Evolutionary conservation across 805 yeast species (phyloP).

Genomic region (Scheffersomyces amazonensis): DNA sequence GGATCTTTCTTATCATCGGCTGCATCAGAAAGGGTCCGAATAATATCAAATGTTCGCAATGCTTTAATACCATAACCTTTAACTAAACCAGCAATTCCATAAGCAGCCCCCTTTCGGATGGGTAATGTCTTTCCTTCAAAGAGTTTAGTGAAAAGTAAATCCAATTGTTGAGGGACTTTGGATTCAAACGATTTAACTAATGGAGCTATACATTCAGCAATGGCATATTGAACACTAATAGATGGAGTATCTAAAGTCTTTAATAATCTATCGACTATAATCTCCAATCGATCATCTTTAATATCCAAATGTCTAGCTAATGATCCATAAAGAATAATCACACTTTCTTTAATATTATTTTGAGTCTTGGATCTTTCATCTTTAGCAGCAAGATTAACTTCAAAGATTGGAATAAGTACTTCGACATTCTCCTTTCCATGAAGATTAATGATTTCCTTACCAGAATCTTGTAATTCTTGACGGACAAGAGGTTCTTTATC

Average conservation of each 20-base stretch:
- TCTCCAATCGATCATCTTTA: conserved; percentile 61
- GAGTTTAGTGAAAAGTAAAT: conserved; percentile 55
- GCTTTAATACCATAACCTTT: conserved; percentile 86
- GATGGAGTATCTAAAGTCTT: conserved; percentile 82
- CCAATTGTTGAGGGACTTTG: conserved; percentile 53
- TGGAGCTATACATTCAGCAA: conserved; percentile 83
- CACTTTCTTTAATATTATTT: conserved; percentile 70
- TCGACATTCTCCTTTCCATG: conserved; percentile 73
- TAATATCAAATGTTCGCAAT: conserved; percentile 70
- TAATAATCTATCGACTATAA: conserved; percentile 67
- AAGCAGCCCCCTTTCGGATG: conserved; percentile 90
- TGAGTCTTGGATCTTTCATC: conserved; percentile 47
- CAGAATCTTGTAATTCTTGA: conserved; percentile 87
- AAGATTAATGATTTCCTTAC: conserved; percentile 61
- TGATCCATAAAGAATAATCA: conserved; percentile 85
- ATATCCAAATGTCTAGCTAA: conserved; percentile 78
- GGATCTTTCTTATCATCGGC: conserved; percentile 82
- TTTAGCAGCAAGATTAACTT: conserved; percentile 54
- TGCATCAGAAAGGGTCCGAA: conserved; percentile 73
- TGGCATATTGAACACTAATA: conserved; percentile 85
- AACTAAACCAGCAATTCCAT: conserved; percentile 91
- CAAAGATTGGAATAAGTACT: conserved; percentile 76
- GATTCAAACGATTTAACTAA: conserved; percentile 59
- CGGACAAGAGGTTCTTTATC: conserved; percentile 73
- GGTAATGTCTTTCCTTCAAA: conserved; percentile 48